A percentile compares a stretch with the other conserved stretches of the same genome.
phyloP scores from a whole-genome alignment of 768 basidiomycete species.

The Tubosaeta brunneosetosa region DNA sequence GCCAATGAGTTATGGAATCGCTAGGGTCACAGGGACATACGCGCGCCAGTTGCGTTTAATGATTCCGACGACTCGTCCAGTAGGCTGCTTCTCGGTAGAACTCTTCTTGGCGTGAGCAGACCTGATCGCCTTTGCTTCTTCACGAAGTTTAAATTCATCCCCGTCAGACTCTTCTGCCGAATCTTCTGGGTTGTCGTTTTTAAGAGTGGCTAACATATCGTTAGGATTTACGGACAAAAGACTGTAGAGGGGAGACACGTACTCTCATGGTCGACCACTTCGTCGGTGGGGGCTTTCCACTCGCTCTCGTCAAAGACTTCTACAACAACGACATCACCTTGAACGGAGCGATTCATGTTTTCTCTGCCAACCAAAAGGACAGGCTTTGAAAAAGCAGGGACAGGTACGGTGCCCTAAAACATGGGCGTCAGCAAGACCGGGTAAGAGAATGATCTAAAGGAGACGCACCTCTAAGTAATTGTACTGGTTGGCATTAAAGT shows the following conservation, averaged over 20 bases:
- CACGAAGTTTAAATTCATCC: conserved; percentile 32
- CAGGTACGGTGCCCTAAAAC: conserved; percentile 71
- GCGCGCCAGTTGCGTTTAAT: conserved; percentile 96
- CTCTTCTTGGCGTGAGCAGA: conserved; percentile 21
- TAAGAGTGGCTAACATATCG: conserved; percentile 56
- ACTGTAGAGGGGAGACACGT: conserved; percentile 18
- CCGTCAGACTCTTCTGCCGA: conserved; percentile 56
- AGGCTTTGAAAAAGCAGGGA: conserved; percentile 68
- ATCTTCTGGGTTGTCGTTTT: conserved; percentile 83
- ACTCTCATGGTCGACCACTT: conserved; percentile 94
- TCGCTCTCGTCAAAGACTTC: conserved; percentile 82
- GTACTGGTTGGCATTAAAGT: conserved; percentile 93
- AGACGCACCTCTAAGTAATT: conserved; percentile 83
- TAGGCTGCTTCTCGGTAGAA: conserved; percentile 72
- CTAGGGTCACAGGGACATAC: conserved; percentile 42
- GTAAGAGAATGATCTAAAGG: background rate
- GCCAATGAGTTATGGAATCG: background rate
- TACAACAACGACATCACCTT: conserved; percentile 90
- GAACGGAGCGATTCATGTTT: conserved; percentile 92
- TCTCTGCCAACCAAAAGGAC: conserved; percentile 83
- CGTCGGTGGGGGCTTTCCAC: conserved; percentile 90
- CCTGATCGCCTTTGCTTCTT: conserved; percentile 41
- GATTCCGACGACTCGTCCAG: conserved; percentile 86
- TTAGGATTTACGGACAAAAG: background rate
- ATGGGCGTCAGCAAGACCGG: background rate